Evolutionary conservation across 2,329 filamentous ascomycete species (phyloP), one percentile per base, ranked within the genome.

Genomic region (Clarireedia monteithiana): DNA sequence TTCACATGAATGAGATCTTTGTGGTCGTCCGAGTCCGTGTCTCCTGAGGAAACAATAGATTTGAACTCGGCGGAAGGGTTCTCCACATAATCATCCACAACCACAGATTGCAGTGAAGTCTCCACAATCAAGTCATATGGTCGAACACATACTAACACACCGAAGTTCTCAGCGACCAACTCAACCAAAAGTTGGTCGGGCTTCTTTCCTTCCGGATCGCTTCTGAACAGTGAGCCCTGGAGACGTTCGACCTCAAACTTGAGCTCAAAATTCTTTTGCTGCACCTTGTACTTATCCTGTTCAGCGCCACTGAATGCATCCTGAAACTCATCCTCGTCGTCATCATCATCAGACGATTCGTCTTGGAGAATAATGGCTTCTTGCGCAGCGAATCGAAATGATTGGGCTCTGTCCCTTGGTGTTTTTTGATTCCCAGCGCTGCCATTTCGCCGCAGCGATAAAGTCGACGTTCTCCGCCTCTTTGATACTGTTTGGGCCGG

Each of bases 161-260:
- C 82, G 64, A 99, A 99, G 12, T 86, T 81, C 69, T 97, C 88
- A 0, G 94, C 94, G 36, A 97, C 85, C 6, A 99, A 75, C 66
- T 97, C 92, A 2, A 95, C 92, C 7, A 99, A 77, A 2, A 99
- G 75, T 53, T 88, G 78, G 65, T 99, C 95, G 0, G 84, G 80
- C 60, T 85, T 85, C 59, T 80, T 80, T 48, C 85, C 84, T 63
- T 92, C 85, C 0, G 88, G 83, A 64, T 96, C 91, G 55, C 91
- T 90, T 60, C 85, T 84, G 71, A 89, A 99, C 1, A 99, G 76
- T 0, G 94, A 97, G 2, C 94, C 94, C 71, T 95, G 91, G 47
- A 99, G 79, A 59, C 88, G 90, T 66, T 96, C 94, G 38, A 99
- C 94, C 7, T 89, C 91, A 71, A 99, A 99, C 63, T 91, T 95